These are phyloP conservation scores for Sporothrix luriei DNA, from an alignment of 2,329 filamentous ascomycete species.

Conservation along the genomic window DNA sequence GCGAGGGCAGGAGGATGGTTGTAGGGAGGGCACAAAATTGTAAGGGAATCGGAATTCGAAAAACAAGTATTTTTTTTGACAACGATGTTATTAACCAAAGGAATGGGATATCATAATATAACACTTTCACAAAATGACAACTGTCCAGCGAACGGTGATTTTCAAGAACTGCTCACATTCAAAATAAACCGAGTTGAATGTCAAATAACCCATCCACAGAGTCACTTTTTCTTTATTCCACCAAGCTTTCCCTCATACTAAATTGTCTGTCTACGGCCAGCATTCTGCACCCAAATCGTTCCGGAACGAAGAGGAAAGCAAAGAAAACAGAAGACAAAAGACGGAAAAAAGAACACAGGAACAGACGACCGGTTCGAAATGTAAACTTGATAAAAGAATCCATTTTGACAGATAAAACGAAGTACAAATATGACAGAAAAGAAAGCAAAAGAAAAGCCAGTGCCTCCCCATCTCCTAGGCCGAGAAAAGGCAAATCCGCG, in stretches of 20 bases:
- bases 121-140: too few species aligned
- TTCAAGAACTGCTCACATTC: too few species aligned
- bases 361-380: slow-evolving; percentile 2
- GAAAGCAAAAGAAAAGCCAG: neutral
- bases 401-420: neutral
- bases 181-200: neutral
- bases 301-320: neutral
- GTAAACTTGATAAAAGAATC: neutral
- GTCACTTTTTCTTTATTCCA: neutral
- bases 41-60: too few species aligned
- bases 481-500: neutral
- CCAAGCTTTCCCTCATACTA: neutral
- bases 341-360: neutral
- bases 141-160: too few species aligned
- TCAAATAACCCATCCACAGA: neutral
- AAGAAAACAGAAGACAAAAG: neutral
- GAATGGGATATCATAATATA: too few species aligned
- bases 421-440: slow-evolving; percentile 7
- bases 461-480: neutral
- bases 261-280: slow-evolving; percentile 8
- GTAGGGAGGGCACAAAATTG: too few species aligned
- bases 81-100: too few species aligned
- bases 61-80: too few species aligned
- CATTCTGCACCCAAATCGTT: neutral
- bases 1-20: too few species aligned